Conservation (phyloP, 148 eudicot species). For the Spergularia bocconei region DNA sequence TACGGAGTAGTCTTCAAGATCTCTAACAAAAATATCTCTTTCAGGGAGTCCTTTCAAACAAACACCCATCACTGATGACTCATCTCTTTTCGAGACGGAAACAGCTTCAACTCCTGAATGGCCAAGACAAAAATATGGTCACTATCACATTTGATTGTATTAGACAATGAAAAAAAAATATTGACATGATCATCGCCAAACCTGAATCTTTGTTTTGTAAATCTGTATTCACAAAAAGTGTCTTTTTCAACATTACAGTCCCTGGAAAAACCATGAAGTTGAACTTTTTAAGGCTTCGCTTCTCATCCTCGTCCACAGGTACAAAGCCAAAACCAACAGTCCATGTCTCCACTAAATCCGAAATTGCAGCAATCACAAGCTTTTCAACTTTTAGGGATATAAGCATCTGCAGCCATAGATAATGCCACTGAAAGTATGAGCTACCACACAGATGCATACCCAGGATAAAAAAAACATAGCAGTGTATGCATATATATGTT, state of each 20-base stretch:
- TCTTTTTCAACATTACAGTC: conserved; percentile 80
- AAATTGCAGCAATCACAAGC: conserved; percentile 85
- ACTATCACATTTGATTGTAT: not conserved
- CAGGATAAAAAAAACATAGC: not conserved
- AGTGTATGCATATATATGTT: not conserved
- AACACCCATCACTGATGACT: conserved; percentile 14
- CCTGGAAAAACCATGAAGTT: conserved; percentile 98
- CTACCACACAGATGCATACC: not conserved
- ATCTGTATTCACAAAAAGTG: conserved; percentile 35
- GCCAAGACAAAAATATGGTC: conserved; percentile 15
- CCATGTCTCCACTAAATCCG: conserved; percentile 86
- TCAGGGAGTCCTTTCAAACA: conserved; percentile 15
- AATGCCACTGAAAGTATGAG: conserved; percentile 5
- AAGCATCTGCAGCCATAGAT: conserved; percentile 60
- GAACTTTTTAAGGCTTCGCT: conserved; percentile 47
- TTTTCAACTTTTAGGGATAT: conserved; percentile 76
- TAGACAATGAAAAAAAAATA: not conserved
- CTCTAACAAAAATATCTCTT: not conserved
- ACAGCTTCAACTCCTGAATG: conserved; percentile 34
- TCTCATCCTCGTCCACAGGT: conserved; percentile 69
- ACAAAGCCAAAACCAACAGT: conserved; percentile 78
- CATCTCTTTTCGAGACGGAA: conserved; percentile 20
- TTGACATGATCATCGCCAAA: not conserved
- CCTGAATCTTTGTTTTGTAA: conserved; percentile 25
- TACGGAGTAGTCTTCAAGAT: not conserved